Percentiles rank a stretch among this genome's conserved stretches.
These are phyloP conservation scores for Arctium lappa DNA, from an alignment of 129 eudicot species.

Conservation along the genomic window DNA sequence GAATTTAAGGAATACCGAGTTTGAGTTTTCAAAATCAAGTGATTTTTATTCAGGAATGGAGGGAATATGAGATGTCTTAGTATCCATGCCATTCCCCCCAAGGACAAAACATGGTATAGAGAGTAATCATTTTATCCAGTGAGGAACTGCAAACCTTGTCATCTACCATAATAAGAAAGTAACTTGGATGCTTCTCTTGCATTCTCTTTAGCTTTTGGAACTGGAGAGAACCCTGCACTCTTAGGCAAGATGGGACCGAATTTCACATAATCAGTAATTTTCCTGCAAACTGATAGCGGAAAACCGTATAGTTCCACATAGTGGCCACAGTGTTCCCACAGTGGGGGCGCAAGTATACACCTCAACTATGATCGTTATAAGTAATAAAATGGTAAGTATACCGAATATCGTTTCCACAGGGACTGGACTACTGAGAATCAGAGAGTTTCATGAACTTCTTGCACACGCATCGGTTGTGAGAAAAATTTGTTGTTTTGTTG, in stretches of 20 bases:
- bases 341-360: too few species aligned
- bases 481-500: too few species aligned
- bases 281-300: too few species aligned
- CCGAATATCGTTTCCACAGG: too few species aligned
- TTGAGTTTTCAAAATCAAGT: background rate
- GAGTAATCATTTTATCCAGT: background rate
- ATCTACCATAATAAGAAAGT: background rate
- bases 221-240: constrained; percentile 75
- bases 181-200: constrained; percentile 57
- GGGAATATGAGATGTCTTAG: background rate
- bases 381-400: too few species aligned
- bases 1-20: background rate
- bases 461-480: too few species aligned
- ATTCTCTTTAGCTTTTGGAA: constrained; percentile 38
- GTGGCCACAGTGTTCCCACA: too few species aligned
- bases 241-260: constrained; percentile 82
- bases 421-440: too few species aligned
- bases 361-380: too few species aligned
- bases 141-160: background rate
- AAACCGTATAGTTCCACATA: too few species aligned
- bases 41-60: background rate
- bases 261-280: constrained; percentile 69
- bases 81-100: background rate
- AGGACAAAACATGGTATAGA: background rate
- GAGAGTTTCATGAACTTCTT: too few species aligned